Conservation (phyloP, 2,329 filamentous ascomycete species). For the Fusarium sp. region DNA sequence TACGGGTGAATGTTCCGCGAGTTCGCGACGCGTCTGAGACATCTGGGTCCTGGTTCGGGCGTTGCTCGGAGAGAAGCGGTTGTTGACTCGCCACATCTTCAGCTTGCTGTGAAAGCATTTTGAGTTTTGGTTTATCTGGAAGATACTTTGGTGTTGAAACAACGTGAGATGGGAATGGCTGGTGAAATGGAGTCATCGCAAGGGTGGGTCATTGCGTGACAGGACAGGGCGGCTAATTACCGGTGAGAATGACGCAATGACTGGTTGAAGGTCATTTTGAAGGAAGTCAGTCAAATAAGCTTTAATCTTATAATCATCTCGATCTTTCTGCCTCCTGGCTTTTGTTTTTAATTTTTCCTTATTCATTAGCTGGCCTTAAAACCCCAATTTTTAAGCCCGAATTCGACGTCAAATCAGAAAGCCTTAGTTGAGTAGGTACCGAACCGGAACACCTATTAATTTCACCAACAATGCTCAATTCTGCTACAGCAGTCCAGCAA, state of each 20-base stretch:
- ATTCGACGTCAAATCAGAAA: not conserved
- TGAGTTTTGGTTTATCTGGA: not conserved
- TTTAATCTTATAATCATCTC: not conserved
- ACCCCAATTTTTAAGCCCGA: not conserved
- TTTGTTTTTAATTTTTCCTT: no score
- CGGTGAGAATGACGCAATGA: conserved; percentile 32
- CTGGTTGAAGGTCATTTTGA: not conserved
- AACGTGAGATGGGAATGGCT: not conserved
- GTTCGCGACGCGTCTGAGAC: conserved; percentile 11
- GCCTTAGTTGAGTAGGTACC: not conserved
- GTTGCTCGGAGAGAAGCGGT: conserved; percentile 37
- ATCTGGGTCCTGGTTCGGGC: conserved; percentile 8
- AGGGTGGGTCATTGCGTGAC: conserved; percentile 13
- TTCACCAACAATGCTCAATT: conserved; percentile 14
- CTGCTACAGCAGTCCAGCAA: not conserved
- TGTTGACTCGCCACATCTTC: conserved; percentile 25
- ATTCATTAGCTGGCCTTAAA: not conserved
- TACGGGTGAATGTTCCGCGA: conserved; percentile 56
- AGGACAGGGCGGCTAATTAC: conserved; percentile 39
- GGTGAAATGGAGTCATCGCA: conserved; percentile 17
- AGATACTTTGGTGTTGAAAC: conserved; percentile 3
- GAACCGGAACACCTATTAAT: conserved; percentile 14
- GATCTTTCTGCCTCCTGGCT: not conserved
- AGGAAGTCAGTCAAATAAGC: not conserved
- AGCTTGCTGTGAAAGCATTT: conserved; percentile 30